phyloP scores from a whole-genome alignment of 2,329 filamentous ascomycete genomes.

The Xylaria sp. region DNA sequence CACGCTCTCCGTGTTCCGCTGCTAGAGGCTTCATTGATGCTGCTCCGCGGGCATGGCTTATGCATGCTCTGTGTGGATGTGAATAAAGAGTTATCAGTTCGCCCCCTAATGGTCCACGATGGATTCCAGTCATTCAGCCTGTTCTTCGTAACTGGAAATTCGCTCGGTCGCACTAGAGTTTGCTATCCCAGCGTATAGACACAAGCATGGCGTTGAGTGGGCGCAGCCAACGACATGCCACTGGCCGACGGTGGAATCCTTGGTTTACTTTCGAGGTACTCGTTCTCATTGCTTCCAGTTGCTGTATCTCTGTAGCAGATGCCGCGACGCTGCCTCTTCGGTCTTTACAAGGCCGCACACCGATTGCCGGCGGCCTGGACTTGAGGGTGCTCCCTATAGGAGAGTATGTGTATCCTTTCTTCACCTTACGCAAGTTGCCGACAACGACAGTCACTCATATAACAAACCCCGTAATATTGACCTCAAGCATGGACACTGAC shows the following conservation, averaged over 20 bases:
- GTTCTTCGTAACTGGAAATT: neutral
- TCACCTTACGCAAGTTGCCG: neutral
- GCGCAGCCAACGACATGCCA: neutral
- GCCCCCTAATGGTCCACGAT: neutral
- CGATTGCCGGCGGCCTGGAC: neutral
- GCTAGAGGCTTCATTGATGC: neutral
- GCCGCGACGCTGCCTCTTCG: neutral
- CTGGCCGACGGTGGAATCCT: slow-evolving; percentile 1
- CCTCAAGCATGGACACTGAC: neutral
- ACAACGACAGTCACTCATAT: neutral
- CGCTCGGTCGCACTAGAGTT: neutral
- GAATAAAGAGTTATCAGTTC: neutral
- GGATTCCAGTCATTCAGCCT: neutral
- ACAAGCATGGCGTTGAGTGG: slow-evolving; percentile 3
- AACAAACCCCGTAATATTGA: neutral
- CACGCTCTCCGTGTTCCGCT: neutral
- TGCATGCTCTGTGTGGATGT: neutral
- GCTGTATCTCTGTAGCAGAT: neutral
- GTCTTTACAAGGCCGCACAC: neutral
- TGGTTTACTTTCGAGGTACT: neutral
- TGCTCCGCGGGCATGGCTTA: neutral
- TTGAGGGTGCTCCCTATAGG: slow-evolving; percentile 21
- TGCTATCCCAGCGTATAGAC: neutral
- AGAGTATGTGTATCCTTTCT: slow-evolving; percentile 8
- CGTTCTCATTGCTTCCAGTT: slow-evolving; percentile 2